These are phyloP conservation scores for Ophiocordyceps camponoti-saundersi DNA, from an alignment of 2,329 filamentous ascomycete genomes.

Conservation along the genomic window DNA sequence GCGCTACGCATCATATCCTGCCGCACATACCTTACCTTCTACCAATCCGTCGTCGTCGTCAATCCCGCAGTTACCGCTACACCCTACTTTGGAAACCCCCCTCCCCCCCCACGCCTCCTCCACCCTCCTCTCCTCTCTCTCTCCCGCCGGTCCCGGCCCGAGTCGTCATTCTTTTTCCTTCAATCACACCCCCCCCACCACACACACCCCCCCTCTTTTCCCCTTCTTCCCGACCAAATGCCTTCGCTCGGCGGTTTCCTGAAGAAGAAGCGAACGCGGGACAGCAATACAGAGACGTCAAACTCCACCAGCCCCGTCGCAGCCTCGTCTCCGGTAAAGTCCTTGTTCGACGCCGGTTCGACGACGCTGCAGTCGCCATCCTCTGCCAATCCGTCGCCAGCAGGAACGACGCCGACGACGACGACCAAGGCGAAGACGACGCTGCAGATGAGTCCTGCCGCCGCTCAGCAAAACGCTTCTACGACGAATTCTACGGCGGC, in stretches of 20 bases:
- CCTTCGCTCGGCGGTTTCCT: constrained; percentile 88
- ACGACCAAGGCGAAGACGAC: constrained; percentile 7
- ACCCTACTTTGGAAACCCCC: neutral
- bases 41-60: neutral
- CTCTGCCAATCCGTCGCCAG: constrained; percentile 6
- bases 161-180: neutral
- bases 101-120: neutral
- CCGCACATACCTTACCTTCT: neutral
- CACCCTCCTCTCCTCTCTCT: neutral
- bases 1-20: too few relatives aligned
- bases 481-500: too few relatives aligned
- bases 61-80: neutral
- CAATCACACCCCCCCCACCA: neutral
- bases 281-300: constrained; percentile 55
- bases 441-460: neutral
- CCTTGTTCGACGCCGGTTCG: constrained; percentile 21
- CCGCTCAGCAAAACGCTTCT: constrained; percentile 5
- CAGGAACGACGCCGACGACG: constrained; percentile 7
- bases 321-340: constrained; percentile 32
- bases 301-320: constrained; percentile 50
- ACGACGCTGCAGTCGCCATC: constrained; percentile 1
- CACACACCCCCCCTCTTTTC: neutral
- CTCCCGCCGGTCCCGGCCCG: neutral
- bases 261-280: constrained; percentile 98
- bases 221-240: constrained; percentile 34